phyloP scores from a whole-genome alignment of 2,329 filamentous ascomycete genomes.

The Coniochaeta sp. region DNA sequence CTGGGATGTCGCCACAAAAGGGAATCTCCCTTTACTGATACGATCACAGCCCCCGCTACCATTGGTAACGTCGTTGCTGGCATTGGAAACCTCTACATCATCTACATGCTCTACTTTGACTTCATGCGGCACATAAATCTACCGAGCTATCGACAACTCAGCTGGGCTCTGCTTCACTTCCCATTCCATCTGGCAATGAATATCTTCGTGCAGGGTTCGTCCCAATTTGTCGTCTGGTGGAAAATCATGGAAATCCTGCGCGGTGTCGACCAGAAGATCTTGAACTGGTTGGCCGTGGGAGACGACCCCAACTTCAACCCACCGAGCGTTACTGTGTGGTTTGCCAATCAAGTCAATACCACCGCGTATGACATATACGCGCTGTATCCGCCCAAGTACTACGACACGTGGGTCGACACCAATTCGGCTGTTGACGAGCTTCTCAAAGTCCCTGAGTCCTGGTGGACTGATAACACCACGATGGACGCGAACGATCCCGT shows the following conservation, averaged over 20 bases:
- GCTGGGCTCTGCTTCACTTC: constrained; percentile 51
- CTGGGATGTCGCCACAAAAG: background rate
- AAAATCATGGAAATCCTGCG: constrained; percentile 26
- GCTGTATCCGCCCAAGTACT: constrained; percentile 13
- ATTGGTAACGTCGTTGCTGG: constrained; percentile 12
- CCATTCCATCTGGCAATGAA: constrained; percentile 57
- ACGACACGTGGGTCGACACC: constrained; percentile 6
- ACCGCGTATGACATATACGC: constrained; percentile 17
- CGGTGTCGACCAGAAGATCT: constrained; percentile 10
- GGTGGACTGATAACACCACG: background rate
- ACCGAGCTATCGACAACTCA: constrained; percentile 48
- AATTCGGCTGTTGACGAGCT: background rate
- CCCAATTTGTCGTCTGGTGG: constrained; percentile 44
- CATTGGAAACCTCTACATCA: constrained; percentile 32
- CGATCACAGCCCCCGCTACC: background rate
- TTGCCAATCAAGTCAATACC: constrained; percentile 12
- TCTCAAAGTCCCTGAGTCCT: background rate
- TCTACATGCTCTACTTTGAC: constrained; percentile 45
- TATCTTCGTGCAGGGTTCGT: constrained; percentile 55
- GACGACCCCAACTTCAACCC: constrained; percentile 11
- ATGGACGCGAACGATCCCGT: background rate
- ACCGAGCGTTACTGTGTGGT: constrained; percentile 6
- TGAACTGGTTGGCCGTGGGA: constrained; percentile 6
- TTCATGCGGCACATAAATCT: constrained; percentile 47
- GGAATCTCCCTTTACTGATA: constrained; percentile 5